Base-by-base conservation (phyloP, 257 asterid species). In the Solanum chaucha region DNA sequence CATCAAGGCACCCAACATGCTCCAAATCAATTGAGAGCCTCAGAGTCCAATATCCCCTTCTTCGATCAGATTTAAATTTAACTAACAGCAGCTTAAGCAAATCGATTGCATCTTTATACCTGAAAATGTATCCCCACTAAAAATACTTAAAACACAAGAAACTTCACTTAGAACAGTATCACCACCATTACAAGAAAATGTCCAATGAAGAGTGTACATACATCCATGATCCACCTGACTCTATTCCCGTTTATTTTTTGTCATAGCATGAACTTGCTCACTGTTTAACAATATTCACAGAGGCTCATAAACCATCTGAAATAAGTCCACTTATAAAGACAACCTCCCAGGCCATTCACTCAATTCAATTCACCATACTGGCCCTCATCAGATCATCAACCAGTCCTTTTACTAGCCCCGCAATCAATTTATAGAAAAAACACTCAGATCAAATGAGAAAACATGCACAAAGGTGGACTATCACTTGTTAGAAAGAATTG, bases 11-110 rank as follows among this genome's bases (percentile, higher is more conserved):
- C 48, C 96, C 98, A 58, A 94, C 89, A 92, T 95, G 99, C 91
- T 97, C 99, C 90, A 97, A 91, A 92, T 97, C 96, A 87, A 95
- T 87, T 46, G 99, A 95, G 88, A 97, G 96, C 90, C 99, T 91
- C 48, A 95, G 93, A 59, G 93, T 88, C 99, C 99, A 95, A 89
- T 95, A 95, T 78, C 99, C 99, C 90, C 99, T 93, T 90, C 98
- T 94, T 93, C 96, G 89, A 90, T 96, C 96, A 90, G 90, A 92
- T 65, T 86, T 80, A 85, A 94, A 94, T 59, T 91, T 78, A 75
- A 61, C 85, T 65, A 95, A 90, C 80, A 97, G 96, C 87, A 92
- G 92, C 91, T 88, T 93, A 83, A 97, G 95, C 85, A 95, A 91
- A 90, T 90, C 90, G 87, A 94, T 92, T 89, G 99, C 98, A 5